Evolutionary conservation across 1,139 yeast species (phyloP).

Genomic region (Candida sp.): DNA sequence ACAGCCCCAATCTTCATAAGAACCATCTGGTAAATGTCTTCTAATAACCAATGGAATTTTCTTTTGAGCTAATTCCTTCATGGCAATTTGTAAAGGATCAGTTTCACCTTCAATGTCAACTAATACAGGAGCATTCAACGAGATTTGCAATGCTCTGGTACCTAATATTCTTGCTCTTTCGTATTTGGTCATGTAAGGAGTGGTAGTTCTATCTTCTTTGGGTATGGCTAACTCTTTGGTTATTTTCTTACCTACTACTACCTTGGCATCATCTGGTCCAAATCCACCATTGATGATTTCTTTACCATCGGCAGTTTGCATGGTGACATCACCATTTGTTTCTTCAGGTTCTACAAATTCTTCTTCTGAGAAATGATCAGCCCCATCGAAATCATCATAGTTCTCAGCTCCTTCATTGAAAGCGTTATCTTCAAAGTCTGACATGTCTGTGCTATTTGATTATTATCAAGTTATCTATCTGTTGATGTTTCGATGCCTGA

Average conservation of each 20-base stretch:
- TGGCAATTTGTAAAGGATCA: constrained; percentile 97
- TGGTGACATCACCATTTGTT: constrained; percentile 41
- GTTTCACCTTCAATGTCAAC: constrained; percentile 99
- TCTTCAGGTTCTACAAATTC: constrained; percentile 33
- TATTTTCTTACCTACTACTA: constrained; percentile 38
- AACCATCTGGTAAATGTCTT: constrained; percentile 95
- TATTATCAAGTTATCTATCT: background rate
- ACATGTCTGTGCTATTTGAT: constrained; percentile 22
- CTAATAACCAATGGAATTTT: constrained; percentile 94
- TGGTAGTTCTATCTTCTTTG: constrained; percentile 83
- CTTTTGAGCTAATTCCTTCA: constrained; percentile 93
- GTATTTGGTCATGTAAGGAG: constrained; percentile 98
- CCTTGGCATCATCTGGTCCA: constrained; percentile 56
- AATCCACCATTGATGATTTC: constrained; percentile 66
- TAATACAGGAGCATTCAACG: constrained; percentile 97
- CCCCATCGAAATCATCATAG: constrained; percentile 76
- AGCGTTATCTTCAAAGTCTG: constrained; percentile 50
- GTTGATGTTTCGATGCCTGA: constrained; percentile 3
- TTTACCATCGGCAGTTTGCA: constrained; percentile 72
- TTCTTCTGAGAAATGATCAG: constrained; percentile 72
- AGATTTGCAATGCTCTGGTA: constrained; percentile 92
- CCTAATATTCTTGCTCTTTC: constrained; percentile 97
- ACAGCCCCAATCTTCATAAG: constrained; percentile 98
- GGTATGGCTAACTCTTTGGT: constrained; percentile 84
- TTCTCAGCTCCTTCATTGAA: constrained; percentile 80